A percentile compares a stretch with the other conserved stretches of the same genome.
Conservation (phyloP, 2,329 filamentous ascomycete genomes). For the Ascochyta lentis region DNA sequence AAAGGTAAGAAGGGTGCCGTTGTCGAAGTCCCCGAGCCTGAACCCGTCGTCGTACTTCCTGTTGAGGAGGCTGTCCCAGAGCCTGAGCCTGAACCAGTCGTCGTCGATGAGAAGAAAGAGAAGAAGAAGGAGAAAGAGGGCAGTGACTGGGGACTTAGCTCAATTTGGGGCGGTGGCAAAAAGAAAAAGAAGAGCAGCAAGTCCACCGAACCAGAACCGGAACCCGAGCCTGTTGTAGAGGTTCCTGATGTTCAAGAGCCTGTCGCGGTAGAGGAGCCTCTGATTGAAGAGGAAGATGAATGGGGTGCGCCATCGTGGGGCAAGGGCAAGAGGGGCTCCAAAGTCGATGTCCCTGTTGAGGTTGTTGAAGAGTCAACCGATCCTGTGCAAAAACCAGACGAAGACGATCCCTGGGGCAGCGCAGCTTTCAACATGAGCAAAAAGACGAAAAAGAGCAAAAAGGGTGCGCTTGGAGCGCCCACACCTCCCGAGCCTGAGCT, state of each 20-base stretch:
- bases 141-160: conserved; percentile 45
- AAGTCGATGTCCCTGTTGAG: conserved; percentile 50
- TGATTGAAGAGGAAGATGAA: conserved; percentile 59
- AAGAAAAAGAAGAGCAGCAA: conserved; percentile 56
- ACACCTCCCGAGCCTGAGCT: conserved; percentile 51
- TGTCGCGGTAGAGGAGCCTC: conserved; percentile 59
- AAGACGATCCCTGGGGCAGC: conserved; percentile 49
- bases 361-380: conserved; percentile 50
- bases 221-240: conserved; percentile 37
- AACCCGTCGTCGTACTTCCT: conserved; percentile 10
- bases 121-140: conserved; percentile 42
- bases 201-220: conserved; percentile 39
- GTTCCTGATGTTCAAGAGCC: conserved; percentile 49
- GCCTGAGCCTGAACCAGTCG: conserved; percentile 29
- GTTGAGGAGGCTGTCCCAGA: conserved; percentile 41
- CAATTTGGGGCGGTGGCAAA: conserved; percentile 51
- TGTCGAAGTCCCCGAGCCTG: conserved; percentile 43
- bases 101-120: conserved; percentile 34
- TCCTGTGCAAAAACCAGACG: conserved; percentile 54
- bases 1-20: conserved; percentile 45
- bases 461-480: conserved; percentile 58
- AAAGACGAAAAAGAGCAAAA: conserved; percentile 63
- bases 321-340: conserved; percentile 53
- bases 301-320: conserved; percentile 64
- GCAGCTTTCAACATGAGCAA: conserved; percentile 54